Evolutionary conservation across 2,329 filamentous ascomycete species (phyloP), one percentile per base, ranked within the genome.

Genomic region (Xylariaceae sp.): DNA sequence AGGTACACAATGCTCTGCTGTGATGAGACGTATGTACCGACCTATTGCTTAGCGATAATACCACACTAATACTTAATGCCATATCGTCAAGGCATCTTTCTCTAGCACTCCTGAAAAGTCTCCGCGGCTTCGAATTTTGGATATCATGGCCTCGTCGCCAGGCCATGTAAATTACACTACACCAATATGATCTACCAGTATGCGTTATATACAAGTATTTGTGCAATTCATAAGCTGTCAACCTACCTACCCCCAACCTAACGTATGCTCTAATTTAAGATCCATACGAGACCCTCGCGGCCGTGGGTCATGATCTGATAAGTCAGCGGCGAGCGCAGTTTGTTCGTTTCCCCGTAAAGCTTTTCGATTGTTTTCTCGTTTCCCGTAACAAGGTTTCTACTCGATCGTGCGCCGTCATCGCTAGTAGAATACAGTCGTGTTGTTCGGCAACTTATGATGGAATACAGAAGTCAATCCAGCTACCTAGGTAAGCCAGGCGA

Each of bases 381-480:
- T 16, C 22, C 12, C 15, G 13, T 9, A 29, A 13, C 22, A 8
- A 4, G n/a, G 36, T 37, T 9, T 18, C 5, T 5, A n/a, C 36
- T 36, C 21, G 34, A 30, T 34, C 13, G 13, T 10, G 32, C 32
- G 32, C 10, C 32, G 32, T 15, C 10, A 10, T 12, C 7, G 7
- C 15, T 37, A 12, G 13, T 5, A 37, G 36, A 18, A 37, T 43
- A 26, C 10, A 19, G 13, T 7, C 5, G 8, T 15, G 39, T 26
- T 21, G 6, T 36, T 44, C 39, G 4, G n/a, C 49, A 13, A 40
- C 26, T 61, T 68, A 83, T 13, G 83, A 83, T 9, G 83, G 83
- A 61, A 87, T 85, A 68, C 83, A 87, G 68, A 86, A 85, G 68
- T 96, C 92, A 70, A 96, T 89, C 92, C 92, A 97, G 64, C 84